Conservation (phyloP, 1,139 yeast genomes). For the Hyphopichia fennica region DNA sequence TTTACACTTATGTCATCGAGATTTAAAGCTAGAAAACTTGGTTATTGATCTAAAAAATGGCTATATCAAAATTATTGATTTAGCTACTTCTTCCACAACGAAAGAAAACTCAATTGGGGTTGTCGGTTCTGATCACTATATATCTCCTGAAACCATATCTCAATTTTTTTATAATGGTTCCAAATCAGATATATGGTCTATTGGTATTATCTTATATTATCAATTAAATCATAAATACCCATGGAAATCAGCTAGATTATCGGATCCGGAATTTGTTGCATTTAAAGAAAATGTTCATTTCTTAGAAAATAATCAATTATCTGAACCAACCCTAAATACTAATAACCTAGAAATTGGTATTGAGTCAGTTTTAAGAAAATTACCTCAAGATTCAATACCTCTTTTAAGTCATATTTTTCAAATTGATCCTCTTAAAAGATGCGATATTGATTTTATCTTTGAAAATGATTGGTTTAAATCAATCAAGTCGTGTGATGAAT, state of each 20-base stretch:
- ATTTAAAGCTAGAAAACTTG: constrained; percentile 41
- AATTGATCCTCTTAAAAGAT: constrained; percentile 15
- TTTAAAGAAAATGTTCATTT: constrained; percentile 4
- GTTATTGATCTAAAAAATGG: constrained; percentile 25
- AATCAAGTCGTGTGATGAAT: constrained; percentile 10
- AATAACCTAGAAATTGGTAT: constrained; percentile 6
- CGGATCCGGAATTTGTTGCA: constrained; percentile 15
- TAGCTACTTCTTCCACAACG: constrained; percentile 25
- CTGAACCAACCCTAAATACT: constrained; percentile 5
- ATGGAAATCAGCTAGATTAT: constrained; percentile 35
- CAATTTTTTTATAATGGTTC: constrained; percentile 39
- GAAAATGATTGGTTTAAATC: constrained; percentile 15
- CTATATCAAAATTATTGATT: constrained; percentile 39
- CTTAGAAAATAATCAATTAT: not conserved
- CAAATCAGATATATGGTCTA: constrained; percentile 50
- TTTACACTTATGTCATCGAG: constrained; percentile 38
- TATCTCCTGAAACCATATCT: constrained; percentile 49
- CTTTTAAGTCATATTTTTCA: constrained; percentile 16
- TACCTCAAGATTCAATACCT: constrained; percentile 8
- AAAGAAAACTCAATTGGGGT: constrained; percentile 35
- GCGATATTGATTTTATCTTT: constrained; percentile 12
- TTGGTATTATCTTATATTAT: constrained; percentile 43
- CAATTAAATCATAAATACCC: constrained; percentile 27
- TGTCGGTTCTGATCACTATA: constrained; percentile 48
- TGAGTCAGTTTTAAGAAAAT: constrained; percentile 7